Base-by-base conservation (phyloP, 148 eudicot genomes). In the Spergularia bocconei region DNA sequence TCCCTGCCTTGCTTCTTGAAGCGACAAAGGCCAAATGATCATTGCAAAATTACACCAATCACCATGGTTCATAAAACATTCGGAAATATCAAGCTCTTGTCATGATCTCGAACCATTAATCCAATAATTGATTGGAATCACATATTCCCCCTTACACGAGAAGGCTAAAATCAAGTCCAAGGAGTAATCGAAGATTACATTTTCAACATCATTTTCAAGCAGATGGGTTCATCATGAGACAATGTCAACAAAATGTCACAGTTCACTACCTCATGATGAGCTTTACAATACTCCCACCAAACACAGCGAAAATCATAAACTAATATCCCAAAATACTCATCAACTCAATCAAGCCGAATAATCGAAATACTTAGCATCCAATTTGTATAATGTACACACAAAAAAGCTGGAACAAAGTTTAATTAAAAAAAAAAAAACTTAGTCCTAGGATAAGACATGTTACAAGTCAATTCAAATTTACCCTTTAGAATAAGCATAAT, bases 401-500 rank as follows among this genome's bases (percentile, higher is more conserved):
- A 2, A 44, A 29, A 29, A 29, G 36, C 36, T 29, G 36, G 11
- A 44, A 6, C 48, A 44, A 44, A 44, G n/a, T n/a, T n/a, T n/a
- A n/a, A 0, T 6, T 8, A 44, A 44, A 44, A 0, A 44, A 6
- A 44, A 6, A 0, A 44, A 44, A 44, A 44, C 48, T 44, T 67
- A 55, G 20, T 13, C 21, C 47, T 76, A n/a, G 19, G 66, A 12
- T 36, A 36, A 38, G 41, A 20, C 33, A 29, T 67, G 21, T 11
- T 5, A 23, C 0, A 69, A 51, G 25, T 47, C 39, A 23, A 63
- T 17, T 13, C 29, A 20, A 17, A 82, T 73, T 83, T 65, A 93
- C 98, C 93, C 92, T 83, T 88, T 69, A 17, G 90, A 71, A 85
- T 88, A 93, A 8, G 71, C 88, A 84, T 89, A 93, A 11, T 87